These are phyloP conservation scores for Rhinocladiella similis DNA, from an alignment of 2,329 filamentous ascomycete species.

Conservation along the genomic window DNA sequence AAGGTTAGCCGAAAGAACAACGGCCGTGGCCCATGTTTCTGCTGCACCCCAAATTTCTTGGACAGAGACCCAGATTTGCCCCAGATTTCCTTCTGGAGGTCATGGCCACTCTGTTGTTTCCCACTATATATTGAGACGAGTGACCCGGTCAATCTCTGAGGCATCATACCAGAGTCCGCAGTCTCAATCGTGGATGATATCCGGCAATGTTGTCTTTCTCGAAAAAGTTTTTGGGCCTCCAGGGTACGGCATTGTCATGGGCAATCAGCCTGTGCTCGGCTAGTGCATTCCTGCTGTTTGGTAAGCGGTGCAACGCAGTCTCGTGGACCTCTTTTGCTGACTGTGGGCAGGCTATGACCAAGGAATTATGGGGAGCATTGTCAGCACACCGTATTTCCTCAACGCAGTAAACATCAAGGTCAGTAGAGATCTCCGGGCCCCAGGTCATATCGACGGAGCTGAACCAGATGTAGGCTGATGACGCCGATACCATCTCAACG, in stretches of 20 bases:
- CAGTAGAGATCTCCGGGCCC: neutral
- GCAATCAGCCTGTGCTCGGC: slow-evolving; percentile 14
- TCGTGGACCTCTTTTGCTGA: too few species aligned
- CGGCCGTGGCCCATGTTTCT: too few species aligned
- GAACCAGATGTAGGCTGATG: neutral
- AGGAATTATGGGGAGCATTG: slow-evolving; percentile 29
- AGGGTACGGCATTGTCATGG: slow-evolving; percentile 16
- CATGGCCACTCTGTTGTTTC: too few species aligned
- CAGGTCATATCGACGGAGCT: neutral
- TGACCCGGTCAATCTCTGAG: too few species aligned
- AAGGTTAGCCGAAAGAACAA: too few species aligned
- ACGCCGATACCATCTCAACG: slow-evolving; percentile 28
- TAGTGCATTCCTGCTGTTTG: slow-evolving; percentile 17
- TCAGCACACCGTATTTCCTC: slow-evolving; percentile 28
- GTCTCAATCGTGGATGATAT: neutral
- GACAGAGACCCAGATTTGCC: neutral
- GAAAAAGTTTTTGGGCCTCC: slow-evolving; percentile 18
- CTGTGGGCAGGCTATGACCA: slow-evolving; percentile 27
- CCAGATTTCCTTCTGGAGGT: neutral
- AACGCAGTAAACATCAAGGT: slow-evolving; percentile 23
- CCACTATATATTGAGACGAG: too few species aligned
- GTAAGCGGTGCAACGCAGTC: neutral
- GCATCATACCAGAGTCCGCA: too few species aligned
- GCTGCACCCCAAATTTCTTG: too few species aligned
- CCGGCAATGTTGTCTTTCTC: slow-evolving; percentile 1